Percentiles rank a stretch among this genome's conserved stretches.
phyloP scores from a whole-genome alignment of 2,329 filamentous ascomycete genomes.

The Aspergillus candidus region DNA sequence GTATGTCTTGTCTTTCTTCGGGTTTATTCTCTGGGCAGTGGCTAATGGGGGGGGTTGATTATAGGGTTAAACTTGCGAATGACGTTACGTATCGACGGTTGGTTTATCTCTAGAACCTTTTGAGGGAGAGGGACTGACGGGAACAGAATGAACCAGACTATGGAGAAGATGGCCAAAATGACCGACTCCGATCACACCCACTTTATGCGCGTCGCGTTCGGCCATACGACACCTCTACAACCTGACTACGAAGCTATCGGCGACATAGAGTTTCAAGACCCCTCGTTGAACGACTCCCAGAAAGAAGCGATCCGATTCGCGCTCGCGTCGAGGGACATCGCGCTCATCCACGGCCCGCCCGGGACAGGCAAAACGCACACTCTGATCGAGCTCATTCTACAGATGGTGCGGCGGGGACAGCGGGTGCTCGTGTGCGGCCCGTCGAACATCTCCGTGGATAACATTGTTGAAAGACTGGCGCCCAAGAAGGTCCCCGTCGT shows the following conservation, averaged over 20 bases:
- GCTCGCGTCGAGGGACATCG: conserved; percentile 71
- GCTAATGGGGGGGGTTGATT: conserved; percentile 4
- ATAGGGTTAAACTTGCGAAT: conserved; percentile 60
- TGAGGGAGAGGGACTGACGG: conserved; percentile 6
- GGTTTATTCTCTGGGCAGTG: neutral
- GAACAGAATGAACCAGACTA: conserved; percentile 57
- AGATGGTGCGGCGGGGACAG: conserved; percentile 66
- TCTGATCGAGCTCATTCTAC: conserved; percentile 89
- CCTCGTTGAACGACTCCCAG: conserved; percentile 55
- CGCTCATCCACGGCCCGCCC: conserved; percentile 88
- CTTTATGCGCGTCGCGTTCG: conserved; percentile 57
- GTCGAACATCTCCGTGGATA: conserved; percentile 96
- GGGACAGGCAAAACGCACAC: conserved; percentile 98
- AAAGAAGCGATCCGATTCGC: conserved; percentile 70
- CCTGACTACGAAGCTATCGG: conserved; percentile 42
- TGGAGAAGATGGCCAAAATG: conserved; percentile 54
- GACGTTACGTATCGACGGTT: conserved; percentile 60
- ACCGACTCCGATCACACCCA: conserved; percentile 50
- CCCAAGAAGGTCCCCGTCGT: conserved; percentile 81
- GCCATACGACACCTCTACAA: conserved; percentile 50
- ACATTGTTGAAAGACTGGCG: conserved; percentile 87
- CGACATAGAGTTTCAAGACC: conserved; percentile 50
- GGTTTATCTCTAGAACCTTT: conserved; percentile 7
- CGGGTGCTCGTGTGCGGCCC: conserved; percentile 90
- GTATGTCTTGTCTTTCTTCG: conserved; percentile 39